Percentiles rank a stretch among this genome's conserved stretches.
Evolutionary conservation across 441 rosid genomes (phyloP).

Genomic region (Gossypium aridum): DNA sequence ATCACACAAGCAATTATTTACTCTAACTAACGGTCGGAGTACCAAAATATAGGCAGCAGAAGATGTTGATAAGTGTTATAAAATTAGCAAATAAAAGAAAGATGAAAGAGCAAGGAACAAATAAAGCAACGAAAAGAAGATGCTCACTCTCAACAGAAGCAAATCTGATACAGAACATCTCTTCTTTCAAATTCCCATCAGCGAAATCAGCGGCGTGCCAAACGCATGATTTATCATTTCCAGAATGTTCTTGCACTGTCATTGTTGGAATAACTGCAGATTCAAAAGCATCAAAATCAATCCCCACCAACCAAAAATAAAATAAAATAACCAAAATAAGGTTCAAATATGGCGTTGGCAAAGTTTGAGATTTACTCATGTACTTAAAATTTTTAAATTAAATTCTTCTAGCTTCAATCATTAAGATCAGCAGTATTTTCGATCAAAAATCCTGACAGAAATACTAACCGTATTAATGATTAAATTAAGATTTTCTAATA

Average conservation of each 20-base stretch:
- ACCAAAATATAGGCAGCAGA: neutral
- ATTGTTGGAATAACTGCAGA: conserved; percentile 41
- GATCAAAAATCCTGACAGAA: too few relatives aligned
- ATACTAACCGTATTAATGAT: too few relatives aligned
- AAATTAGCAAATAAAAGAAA: neutral
- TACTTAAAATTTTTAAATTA: too few relatives aligned
- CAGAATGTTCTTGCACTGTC: conserved; percentile 57
- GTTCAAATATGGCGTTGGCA: too few relatives aligned
- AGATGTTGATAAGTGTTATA: neutral
- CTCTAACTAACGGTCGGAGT: neutral
- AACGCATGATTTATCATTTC: conserved; percentile 62
- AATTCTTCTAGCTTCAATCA: too few relatives aligned
- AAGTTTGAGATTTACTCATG: too few relatives aligned
- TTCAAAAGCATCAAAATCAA: neutral
- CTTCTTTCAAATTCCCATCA: conserved; percentile 61
- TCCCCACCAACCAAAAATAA: too few relatives aligned
- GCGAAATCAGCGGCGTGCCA: conserved; percentile 67
- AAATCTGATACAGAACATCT: conserved; percentile 56
- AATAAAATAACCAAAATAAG: too few relatives aligned
- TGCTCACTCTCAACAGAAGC: conserved; percentile 51
- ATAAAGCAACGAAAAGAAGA: neutral
- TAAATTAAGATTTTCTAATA: too few relatives aligned
- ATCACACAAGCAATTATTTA: neutral
- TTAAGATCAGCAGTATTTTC: too few relatives aligned
- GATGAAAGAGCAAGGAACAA: neutral